Evolutionary conservation across 768 basidiomycete genomes (phyloP).

Genomic region (Cystobasidium tubakii): DNA sequence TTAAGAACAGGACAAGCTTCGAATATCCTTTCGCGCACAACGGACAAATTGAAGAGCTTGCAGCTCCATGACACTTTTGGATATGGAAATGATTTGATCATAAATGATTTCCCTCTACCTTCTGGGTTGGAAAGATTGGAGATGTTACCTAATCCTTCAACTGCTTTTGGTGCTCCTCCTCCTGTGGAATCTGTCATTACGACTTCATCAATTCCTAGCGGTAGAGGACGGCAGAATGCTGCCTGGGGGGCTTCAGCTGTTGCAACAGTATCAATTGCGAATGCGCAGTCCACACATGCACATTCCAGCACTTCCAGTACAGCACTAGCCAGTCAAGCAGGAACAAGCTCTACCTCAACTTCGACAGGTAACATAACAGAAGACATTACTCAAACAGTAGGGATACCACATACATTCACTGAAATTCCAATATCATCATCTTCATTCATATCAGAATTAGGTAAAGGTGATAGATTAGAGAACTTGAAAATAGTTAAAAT

Average conservation of each 20-base stretch:
- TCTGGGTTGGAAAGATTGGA: slow-evolving; percentile 6
- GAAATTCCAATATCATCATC: slow-evolving; percentile 31
- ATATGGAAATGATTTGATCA: neutral
- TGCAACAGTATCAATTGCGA: no score
- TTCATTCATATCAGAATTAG: slow-evolving; percentile 13
- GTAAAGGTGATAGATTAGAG: slow-evolving; percentile 14
- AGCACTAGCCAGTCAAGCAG: no score
- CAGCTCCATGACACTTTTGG: neutral
- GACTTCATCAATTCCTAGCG: neutral
- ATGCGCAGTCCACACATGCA: no score
- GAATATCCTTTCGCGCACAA: neutral
- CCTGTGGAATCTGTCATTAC: neutral
- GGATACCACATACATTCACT: slow-evolving; percentile 5
- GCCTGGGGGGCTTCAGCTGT: neutral
- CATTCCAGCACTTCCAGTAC: neutral
- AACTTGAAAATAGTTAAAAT: slow-evolving; percentile 3
- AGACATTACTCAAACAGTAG: neutral
- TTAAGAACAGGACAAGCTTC: slow-evolving; percentile 18
- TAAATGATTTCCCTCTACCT: slow-evolving; percentile 8
- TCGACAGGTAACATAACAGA: neutral
- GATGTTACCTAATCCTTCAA: neutral
- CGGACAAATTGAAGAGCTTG: neutral
- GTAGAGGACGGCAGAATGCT: neutral
- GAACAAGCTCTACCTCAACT: no score
- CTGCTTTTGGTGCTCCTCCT: neutral